Evolutionary conservation across 1,284 basidiomycete genomes (phyloP), one percentile per base, ranked within the genome.

Genomic region (Inonotus hispidus): DNA sequence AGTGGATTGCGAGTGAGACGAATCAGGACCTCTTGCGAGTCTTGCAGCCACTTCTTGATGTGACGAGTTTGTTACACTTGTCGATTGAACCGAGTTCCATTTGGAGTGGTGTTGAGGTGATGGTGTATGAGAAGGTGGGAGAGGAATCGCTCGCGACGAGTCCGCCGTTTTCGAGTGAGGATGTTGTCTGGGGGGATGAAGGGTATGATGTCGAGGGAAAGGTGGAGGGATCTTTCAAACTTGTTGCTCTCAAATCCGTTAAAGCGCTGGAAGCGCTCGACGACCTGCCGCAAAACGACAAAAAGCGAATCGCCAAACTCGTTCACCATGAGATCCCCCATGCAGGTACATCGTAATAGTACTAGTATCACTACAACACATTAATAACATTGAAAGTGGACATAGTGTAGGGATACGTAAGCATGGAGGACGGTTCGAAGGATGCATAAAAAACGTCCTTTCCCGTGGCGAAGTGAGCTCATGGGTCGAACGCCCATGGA

Each of bases 1-100:
- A 70, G 35, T 82, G 79, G 79, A 77, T 79, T 38, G 65, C 61
- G 11, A 77, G 76, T 64, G 70, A 73, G 8, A 67, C 66, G 61
- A 80, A 80, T 57, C 72, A 79, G 62, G 71, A 68, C 49, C 66
- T 81, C 16, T 61, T 79, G 29, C 60, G 60, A 54, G 59, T 67
- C 29, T 69, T 77, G 19, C 66, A 65, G 49, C 67, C 71, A 3
- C 67, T 73, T 19, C 35, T 78, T 14, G 67, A 71, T 19, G 69
- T 80, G 14, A 66, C 70, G 39, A 71, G 69, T 35, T 69, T 81
- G 54, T 70, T 72, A 27, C 79, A 81, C 63, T 60, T 79, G 6
- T 71, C 69, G 47, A 66, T 81, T 41, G 71, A 76, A 21, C 57
- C 49, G 25, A 53, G 50, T 47, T n/a, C 37, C 38, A 8, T 47